Evolutionary conservation across 305 asterid species (phyloP).

Genomic region (Solanum hybrid): DNA sequence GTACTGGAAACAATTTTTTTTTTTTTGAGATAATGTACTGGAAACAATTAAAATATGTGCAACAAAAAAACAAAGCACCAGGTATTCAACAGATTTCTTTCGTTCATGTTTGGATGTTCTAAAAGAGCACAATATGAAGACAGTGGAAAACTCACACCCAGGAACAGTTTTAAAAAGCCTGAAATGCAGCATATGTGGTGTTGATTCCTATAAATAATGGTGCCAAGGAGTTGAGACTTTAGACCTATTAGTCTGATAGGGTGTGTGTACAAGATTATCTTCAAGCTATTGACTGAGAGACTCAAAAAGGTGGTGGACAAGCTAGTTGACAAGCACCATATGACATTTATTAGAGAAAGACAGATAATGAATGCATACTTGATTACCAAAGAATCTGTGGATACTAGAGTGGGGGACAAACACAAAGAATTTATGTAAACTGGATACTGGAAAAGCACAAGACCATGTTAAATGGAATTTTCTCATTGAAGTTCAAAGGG

Average conservation of each 20-base stretch:
- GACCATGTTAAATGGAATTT: neutral
- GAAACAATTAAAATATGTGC: neutral
- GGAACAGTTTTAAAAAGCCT: neutral
- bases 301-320: neutral
- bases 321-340: neutral
- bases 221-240: neutral
- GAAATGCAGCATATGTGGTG: neutral
- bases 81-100: neutral
- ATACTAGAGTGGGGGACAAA: neutral
- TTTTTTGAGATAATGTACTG: neutral
- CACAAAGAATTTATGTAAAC: neutral
- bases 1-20: neutral
- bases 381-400: neutral
- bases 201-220: neutral
- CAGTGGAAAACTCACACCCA: neutral
- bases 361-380: neutral
- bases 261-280: neutral
- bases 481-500: neutral
- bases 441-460: neutral
- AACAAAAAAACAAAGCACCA: neutral
- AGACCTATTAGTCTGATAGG: neutral
- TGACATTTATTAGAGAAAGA: neutral
- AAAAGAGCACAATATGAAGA: neutral
- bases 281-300: neutral
- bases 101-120: neutral